Evolutionary conservation across 225 moss, liverwort and hornwort genomes (phyloP), one percentile per base, ranked within the genome.

Genomic region (Lunularia cruciata): DNA sequence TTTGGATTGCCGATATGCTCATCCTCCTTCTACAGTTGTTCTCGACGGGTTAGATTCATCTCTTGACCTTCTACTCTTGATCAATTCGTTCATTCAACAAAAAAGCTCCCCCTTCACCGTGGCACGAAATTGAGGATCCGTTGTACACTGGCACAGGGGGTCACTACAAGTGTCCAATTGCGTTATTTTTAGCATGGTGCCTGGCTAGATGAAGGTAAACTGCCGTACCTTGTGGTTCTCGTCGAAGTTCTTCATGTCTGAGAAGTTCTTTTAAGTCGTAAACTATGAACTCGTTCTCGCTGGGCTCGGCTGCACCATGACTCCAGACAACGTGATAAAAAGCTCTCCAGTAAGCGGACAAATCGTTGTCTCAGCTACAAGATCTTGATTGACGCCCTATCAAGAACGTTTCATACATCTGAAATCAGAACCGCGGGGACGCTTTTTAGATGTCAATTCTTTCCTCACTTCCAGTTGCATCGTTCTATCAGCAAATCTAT

Each of bases 1-100:
- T 35, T 31, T 79, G 79, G 74, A 79, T 52, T 79, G 79, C 53
- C 79, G 74, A 74, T 79, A 74, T 60, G 79, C 79, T 65, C 79
- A 79, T 52, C 73, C 79, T 70, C 74, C 74, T 70, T 70, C 79
- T 59, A 74, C 26, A 49, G 79, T 79, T 71, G 36, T 65, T 39
- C 59, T 79, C 52, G 70, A 74, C 65, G 79, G 79, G 79, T 79
- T 59, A 79, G 79, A 74, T 60, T 59, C 63, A 64, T 51, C 65
- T 65, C 79, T 74, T 65, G 25, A 34, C 34, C 32, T 65, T 69
- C 49, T 69, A n/a, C n/a, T n/a, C n/a, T n/a, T n/a, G n/a, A n/a
- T n/a, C n/a, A n/a, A n/a, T n/a, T n/a, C n/a, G n/a, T n/a, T n/a
- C n/a, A n/a, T n/a, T n/a, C n/a, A n/a, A n/a, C n/a, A n/a, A n/a